Conservation (phyloP, 768 basidiomycete species). For the Lactarius hengduanensis region DNA sequence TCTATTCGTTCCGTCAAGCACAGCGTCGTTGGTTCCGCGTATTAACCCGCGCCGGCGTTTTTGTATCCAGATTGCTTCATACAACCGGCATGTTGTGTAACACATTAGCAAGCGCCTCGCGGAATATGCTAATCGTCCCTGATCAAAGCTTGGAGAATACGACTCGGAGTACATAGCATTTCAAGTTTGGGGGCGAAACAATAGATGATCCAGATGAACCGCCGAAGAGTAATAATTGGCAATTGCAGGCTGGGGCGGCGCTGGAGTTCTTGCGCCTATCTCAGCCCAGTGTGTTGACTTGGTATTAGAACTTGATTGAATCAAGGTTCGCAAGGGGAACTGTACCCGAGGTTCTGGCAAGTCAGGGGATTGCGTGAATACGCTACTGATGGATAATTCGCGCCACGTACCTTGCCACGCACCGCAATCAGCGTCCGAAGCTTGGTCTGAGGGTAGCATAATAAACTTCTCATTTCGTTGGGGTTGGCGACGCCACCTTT, state of each 20-base stretch:
- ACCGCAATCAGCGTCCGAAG: too few species aligned
- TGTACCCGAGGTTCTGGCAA: too few species aligned
- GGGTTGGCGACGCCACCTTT: not conserved
- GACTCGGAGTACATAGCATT: not conserved
- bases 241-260: not conserved
- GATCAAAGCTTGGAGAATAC: not conserved
- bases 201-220: not conserved
- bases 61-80: too few species aligned
- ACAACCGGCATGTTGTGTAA: too few species aligned
- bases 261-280: not conserved
- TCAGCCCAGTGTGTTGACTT: not conserved
- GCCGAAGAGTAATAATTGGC: not conserved
- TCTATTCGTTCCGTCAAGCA: not conserved
- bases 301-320: not conserved
- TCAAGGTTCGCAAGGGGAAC: not conserved
- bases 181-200: not conserved
- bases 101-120: too few species aligned
- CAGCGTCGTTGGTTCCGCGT: too few species aligned
- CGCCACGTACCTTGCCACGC: not conserved
- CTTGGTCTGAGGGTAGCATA: not conserved
- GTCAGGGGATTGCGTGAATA: not conserved
- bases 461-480: not conserved
- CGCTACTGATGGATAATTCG: not conserved
- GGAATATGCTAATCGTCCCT: not conserved
- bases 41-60: too few species aligned